Conservation (phyloP, 2,329 filamentous ascomycete genomes). For the Nectriaceae sp. region DNA sequence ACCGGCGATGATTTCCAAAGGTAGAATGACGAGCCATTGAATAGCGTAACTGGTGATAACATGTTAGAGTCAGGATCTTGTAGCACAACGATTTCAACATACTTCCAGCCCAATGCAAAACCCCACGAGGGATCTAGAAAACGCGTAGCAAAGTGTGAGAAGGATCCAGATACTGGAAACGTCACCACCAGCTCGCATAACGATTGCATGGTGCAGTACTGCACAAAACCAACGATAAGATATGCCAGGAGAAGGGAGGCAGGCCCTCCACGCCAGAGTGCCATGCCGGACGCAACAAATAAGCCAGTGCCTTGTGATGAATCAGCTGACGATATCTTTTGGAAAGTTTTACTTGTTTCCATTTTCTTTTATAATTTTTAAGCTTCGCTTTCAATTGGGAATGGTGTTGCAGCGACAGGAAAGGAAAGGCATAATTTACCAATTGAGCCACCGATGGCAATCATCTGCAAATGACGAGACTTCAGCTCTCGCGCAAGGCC, state of each 20-base stretch:
- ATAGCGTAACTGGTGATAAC: constrained; percentile 67
- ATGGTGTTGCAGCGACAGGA: not conserved
- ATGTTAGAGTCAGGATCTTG: not conserved
- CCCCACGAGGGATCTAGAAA: constrained; percentile 96
- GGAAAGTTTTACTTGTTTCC: not conserved
- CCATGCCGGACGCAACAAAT: constrained; percentile 81
- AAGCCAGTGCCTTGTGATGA: constrained; percentile 69
- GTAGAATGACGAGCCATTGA: constrained; percentile 82
- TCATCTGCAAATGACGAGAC: constrained; percentile 79
- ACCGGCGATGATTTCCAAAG: constrained; percentile 83
- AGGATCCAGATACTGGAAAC: constrained; percentile 88
- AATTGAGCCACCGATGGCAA: constrained; percentile 88
- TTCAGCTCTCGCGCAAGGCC: constrained; percentile 76
- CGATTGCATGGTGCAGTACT: constrained; percentile 89
- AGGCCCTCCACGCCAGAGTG: constrained; percentile 72
- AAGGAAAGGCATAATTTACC: constrained; percentile 44
- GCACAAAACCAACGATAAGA: constrained; percentile 75
- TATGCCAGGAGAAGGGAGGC: constrained; percentile 77
- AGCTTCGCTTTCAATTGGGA: too few relatives aligned
- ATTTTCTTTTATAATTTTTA: not conserved
- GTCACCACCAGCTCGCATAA: constrained; percentile 87
- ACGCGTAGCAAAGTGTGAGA: constrained; percentile 86
- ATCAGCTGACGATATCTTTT: not conserved
- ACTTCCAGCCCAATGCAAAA: constrained; percentile 95
- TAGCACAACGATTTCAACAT: constrained; percentile 38